Percentiles rank a stretch among this genome's conserved stretches.
Evolutionary conservation across 1,139 yeast genomes (phyloP).

Genomic region (Kodamaea suecica): DNA sequence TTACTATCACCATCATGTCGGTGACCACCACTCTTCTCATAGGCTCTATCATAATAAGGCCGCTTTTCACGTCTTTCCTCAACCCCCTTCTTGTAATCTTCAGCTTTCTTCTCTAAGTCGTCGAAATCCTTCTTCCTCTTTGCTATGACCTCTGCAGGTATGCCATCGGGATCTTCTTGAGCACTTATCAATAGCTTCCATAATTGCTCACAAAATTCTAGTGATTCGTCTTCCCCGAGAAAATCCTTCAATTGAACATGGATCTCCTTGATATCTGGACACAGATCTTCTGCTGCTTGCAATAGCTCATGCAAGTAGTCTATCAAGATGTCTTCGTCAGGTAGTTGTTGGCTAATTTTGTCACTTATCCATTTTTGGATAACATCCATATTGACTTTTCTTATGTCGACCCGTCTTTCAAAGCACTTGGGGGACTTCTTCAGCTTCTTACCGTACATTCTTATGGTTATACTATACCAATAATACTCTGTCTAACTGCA

Average conservation of each 20-base stretch:
- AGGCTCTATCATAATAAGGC: neutral
- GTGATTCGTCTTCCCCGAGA: conserved; percentile 35
- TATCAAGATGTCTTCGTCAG: conserved; percentile 47
- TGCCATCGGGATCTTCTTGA: conserved; percentile 39
- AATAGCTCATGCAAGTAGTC: conserved; percentile 40
- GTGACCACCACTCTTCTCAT: neutral
- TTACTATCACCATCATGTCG: conserved; percentile 1
- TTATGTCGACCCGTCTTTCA: conserved; percentile 26
- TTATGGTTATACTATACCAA: no score
- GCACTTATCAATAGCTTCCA: conserved; percentile 43
- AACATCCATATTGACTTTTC: conserved; percentile 33
- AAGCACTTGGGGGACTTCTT: conserved; percentile 14
- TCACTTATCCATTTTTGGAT: conserved; percentile 36
- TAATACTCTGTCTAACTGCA: no score
- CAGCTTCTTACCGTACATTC: neutral
- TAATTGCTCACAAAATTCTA: conserved; percentile 32
- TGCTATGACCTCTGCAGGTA: conserved; percentile 32
- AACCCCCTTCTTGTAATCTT: no score
- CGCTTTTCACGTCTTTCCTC: neutral
- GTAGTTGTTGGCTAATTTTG: conserved; percentile 30
- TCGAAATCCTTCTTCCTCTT: conserved; percentile 13
- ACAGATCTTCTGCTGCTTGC: conserved; percentile 17
- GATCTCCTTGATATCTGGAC: conserved; percentile 34
- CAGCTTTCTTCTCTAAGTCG: neutral
- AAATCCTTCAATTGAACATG: conserved; percentile 39